Evolutionary conservation across 2,329 filamentous ascomycete genomes (phyloP).

Genomic region (Juglanconis sp.): DNA sequence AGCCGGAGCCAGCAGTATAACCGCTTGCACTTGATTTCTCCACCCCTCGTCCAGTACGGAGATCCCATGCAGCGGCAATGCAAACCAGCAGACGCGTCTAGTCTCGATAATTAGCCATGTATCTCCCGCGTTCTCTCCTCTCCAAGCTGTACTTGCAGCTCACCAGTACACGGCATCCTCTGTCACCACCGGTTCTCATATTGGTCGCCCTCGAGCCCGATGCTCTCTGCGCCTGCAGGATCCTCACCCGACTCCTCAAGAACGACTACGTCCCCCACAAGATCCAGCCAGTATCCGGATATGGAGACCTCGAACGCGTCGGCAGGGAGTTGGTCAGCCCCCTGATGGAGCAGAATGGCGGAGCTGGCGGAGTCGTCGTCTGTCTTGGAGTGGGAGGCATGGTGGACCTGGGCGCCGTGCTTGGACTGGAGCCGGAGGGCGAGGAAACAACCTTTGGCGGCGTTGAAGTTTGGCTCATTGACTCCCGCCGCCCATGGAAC

Average conservation of each 20-base stretch:
- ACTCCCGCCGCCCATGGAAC: conserved; percentile 92
- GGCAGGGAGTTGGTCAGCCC: conserved; percentile 77
- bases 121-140: conserved; percentile 86
- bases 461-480: conserved; percentile 94
- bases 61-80: conserved; percentile 32
- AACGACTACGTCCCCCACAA: conserved; percentile 98
- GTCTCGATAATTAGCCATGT: conserved; percentile 58
- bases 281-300: conserved; percentile 90
- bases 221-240: conserved; percentile 90
- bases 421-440: conserved; percentile 69
- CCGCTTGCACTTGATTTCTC: neutral
- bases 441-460: conserved; percentile 69
- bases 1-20: neutral
- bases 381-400: conserved; percentile 91
- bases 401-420: conserved; percentile 76
- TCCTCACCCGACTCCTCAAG: conserved; percentile 88
- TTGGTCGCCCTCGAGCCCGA: conserved; percentile 93
- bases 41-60: neutral
- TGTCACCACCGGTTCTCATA: conserved; percentile 85
- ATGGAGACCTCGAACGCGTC: conserved; percentile 79
- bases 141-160: conserved; percentile 90
- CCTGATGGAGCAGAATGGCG: conserved; percentile 82
- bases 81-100: conserved; percentile 30
- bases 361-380: conserved; percentile 82
- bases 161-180: conserved; percentile 79